These are phyloP conservation scores for Multifurca ochricompacta DNA, from an alignment of 768 basidiomycete genomes.

Conservation along the genomic window DNA sequence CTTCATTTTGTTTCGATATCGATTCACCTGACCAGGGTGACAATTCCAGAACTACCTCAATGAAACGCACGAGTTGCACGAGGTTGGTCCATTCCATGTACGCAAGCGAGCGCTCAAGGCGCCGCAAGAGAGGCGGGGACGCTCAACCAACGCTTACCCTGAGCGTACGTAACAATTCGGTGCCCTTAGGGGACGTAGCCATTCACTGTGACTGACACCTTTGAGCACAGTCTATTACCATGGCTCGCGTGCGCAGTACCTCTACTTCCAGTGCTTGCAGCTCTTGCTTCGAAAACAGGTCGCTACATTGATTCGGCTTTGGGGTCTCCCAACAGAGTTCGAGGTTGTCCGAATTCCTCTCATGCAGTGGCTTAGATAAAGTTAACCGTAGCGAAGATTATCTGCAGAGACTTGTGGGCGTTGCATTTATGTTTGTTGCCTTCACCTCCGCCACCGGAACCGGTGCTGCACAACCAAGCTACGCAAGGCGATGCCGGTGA, in stretches of 20 bases:
- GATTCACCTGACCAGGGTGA: background rate
- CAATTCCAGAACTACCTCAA: constrained; percentile 64
- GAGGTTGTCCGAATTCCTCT: constrained; percentile 47
- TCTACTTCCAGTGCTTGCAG: constrained; percentile 82
- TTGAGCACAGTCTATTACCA: constrained; percentile 65
- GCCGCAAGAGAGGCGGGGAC: constrained; percentile 43
- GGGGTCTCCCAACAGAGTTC: constrained; percentile 73
- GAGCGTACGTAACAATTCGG: constrained; percentile 38
- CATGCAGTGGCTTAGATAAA: background rate
- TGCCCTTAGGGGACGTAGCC: background rate
- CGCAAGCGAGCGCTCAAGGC: constrained; percentile 61
- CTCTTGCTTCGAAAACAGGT: constrained; percentile 74
- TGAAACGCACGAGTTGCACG: constrained; percentile 66
- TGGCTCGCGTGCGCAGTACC: constrained; percentile 66
- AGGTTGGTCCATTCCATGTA: constrained; percentile 52
- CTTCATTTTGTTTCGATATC: background rate
- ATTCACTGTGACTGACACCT: background rate
- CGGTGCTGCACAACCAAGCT: constrained; percentile 41
- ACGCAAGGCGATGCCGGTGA: background rate
- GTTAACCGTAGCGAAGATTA: constrained; percentile 35
- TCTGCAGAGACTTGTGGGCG: constrained; percentile 79
- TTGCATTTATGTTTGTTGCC: constrained; percentile 59
- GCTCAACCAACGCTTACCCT: constrained; percentile 46
- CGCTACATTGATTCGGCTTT: constrained; percentile 44
- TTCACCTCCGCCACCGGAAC: constrained; percentile 53